Conservation (phyloP, 441 rosid genomes). For the Biscutella laevigata region DNA sequence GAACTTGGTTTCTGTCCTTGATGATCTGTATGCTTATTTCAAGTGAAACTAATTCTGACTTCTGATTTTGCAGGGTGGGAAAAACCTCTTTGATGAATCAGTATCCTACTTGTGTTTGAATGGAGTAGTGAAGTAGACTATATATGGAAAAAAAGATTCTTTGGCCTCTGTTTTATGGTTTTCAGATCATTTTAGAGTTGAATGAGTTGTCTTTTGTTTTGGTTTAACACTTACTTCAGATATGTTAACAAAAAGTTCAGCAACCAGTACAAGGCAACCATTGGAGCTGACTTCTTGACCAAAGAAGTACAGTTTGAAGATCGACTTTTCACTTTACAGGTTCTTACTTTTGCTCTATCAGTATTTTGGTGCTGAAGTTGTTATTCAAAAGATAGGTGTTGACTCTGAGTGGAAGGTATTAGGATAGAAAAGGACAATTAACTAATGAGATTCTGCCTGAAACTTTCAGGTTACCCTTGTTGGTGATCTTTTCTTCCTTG, state of each 20-base stretch:
- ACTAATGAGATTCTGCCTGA: too few relatives aligned
- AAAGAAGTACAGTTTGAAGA: conserved; percentile 66
- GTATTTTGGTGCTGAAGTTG: too few relatives aligned
- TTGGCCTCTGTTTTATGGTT: neutral
- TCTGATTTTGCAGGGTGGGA: conserved; percentile 49
- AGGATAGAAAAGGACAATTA: too few relatives aligned
- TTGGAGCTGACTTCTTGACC: conserved; percentile 66
- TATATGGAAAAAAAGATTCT: too few relatives aligned
- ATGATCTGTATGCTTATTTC: too few relatives aligned
- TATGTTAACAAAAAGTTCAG: conserved; percentile 68
- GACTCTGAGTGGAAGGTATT: too few relatives aligned
- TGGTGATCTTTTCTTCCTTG: too few relatives aligned
- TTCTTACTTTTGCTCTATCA: too few relatives aligned
- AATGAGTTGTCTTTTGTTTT: conserved; percentile 13
- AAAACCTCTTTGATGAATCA: conserved; percentile 77
- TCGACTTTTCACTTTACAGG: conserved; percentile 65
- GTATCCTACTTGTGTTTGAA: conserved; percentile 36
- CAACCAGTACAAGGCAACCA: conserved; percentile 69
- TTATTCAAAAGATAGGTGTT: too few relatives aligned
- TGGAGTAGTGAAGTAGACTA: too few relatives aligned
- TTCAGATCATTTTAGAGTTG: neutral
- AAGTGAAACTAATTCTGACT: neutral
- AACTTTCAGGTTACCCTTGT: too few relatives aligned
- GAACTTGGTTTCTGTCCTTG: too few relatives aligned
- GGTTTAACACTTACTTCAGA: conserved; percentile 35